Evolutionary conservation across 768 basidiomycete genomes (phyloP), one percentile per base, ranked within the genome.

Genomic region (Phallus indusiatus): DNA sequence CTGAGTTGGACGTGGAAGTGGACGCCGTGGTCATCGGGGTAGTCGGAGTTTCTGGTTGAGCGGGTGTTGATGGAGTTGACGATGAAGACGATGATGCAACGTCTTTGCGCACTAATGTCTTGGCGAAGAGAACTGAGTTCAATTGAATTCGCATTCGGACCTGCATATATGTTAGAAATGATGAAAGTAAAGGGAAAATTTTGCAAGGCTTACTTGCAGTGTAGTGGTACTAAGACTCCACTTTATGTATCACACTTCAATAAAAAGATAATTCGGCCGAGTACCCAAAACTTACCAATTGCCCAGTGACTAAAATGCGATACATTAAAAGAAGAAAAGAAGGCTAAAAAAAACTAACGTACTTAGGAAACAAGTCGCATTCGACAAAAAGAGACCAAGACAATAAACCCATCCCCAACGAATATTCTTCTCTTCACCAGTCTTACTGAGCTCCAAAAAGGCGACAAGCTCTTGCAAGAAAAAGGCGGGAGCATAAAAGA

Each of bases 91-190:
- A 60, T 14, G 68, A 87, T 0, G 88, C 90, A 22, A 88, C 74
- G 63, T 92, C 88, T 70, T 94, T 94, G 51, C 91, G 82, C 14
- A 89, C 81, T 16, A 94, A 80, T 0, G 90, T 93, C 73, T 94
- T 94, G 18, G 83, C 82, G 68, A 88, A 94, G 5, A 94, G 75
- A 56, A 85, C 78, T n/a, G 88, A 84, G 72, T 92, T 92, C 51
- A 94, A 75, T 66, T 93, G 88, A 35, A 86, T 77, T 52, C 80
- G 81, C 28, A 93, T 69, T 33, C 84, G 78, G 53, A 83, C 81
- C 73, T 90, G 86, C 28, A 93, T 70, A 4, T 75, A 78, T 1
- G 86, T 88, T 0, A 82, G 86, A 2, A 86, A 74, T 53, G 87
- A 53, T 10, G 82, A 84, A 28, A 7, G 28, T 3, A 85, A 84